A percentile compares a stretch with the other conserved stretches of the same genome.
These are phyloP conservation scores for Ophiostoma sp. DNA, from an alignment of 2,329 filamentous ascomycete species.

Conservation along the genomic window DNA sequence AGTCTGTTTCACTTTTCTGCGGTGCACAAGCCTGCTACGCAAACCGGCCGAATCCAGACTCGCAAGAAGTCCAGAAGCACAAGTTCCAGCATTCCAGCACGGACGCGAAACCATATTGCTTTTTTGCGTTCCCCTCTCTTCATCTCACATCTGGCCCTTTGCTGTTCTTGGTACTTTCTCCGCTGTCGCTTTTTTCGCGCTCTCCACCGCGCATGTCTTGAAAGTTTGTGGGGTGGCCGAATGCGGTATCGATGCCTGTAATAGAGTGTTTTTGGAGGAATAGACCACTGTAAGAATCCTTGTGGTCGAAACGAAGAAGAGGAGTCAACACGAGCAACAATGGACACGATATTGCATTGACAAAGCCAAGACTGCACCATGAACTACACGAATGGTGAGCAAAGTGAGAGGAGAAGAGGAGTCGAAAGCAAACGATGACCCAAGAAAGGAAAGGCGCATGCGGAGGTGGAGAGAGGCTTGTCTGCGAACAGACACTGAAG, in stretches of 20 bases:
- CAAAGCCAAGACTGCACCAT: not conserved
- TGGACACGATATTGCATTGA: not conserved
- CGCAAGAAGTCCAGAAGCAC: not conserved
- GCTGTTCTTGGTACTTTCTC: slow-evolving; percentile 6
- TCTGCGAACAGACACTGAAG: not conserved
- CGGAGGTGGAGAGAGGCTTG: not conserved
- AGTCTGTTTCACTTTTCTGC: not conserved
- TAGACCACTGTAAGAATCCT: not conserved
- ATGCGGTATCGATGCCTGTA: slow-evolving; percentile 1
- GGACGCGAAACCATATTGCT: not conserved
- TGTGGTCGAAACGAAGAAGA: not conserved
- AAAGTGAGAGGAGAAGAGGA: not conserved
- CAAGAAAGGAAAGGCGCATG: not conserved
- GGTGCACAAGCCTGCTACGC: not conserved
- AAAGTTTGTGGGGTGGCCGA: slow-evolving; percentile 9
- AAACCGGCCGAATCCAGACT: not conserved
- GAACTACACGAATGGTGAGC: not conserved
- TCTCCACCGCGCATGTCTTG: not conserved
- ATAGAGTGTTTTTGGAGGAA: not conserved
- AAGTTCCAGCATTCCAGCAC: not conserved
- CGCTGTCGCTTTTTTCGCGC: not conserved
- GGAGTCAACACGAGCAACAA: not conserved
- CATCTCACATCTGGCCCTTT: not conserved
- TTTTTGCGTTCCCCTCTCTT: not conserved
- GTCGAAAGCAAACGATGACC: not conserved